phyloP scores from a whole-genome alignment of 148 eudicot genomes.

The Chenopodium quinoa region DNA sequence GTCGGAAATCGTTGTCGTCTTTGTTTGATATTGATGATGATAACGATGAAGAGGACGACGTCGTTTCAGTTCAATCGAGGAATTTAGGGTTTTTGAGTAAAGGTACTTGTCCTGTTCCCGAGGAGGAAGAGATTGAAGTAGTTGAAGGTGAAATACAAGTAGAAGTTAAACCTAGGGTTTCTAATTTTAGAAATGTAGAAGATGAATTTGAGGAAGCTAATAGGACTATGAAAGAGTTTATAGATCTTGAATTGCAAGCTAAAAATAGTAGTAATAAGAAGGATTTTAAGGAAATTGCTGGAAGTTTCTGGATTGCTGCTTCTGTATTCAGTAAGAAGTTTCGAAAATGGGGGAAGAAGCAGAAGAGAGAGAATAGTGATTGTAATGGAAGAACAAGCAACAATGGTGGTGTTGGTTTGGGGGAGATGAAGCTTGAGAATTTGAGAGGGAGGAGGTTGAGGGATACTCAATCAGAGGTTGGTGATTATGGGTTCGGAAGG shows the following conservation, averaged over 20 bases:
- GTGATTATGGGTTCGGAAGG: slow-evolving; percentile 41
- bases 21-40: slow-evolving; percentile 50
- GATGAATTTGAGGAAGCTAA: slow-evolving; percentile 46
- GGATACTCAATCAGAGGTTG: slow-evolving; percentile 50
- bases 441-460: slow-evolving; percentile 32
- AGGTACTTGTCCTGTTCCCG: slow-evolving; percentile 37
- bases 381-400: background rate
- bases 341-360: slow-evolving; percentile 67
- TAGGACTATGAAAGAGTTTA: slow-evolving; percentile 73
- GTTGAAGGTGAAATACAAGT: background rate
- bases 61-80: slow-evolving; percentile 42
- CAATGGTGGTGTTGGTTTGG: slow-evolving; percentile 14
- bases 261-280: slow-evolving; percentile 26
- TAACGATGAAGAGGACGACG: slow-evolving; percentile 19
- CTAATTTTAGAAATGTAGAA: slow-evolving; percentile 25
- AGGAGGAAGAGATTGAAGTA: slow-evolving; percentile 11
- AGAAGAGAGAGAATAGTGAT: slow-evolving; percentile 29
- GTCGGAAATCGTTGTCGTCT: slow-evolving; percentile 39
- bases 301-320: slow-evolving; percentile 57
- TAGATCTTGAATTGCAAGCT: slow-evolving; percentile 61
- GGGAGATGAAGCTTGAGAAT: slow-evolving; percentile 37
- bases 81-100: slow-evolving; percentile 45
- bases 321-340: slow-evolving; percentile 77
- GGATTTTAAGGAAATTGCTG: slow-evolving; percentile 55
- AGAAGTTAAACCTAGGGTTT: slow-evolving; percentile 42